These are phyloP conservation scores for Globomyces pollinis-pini DNA, from an alignment of 192 early-diverging fungal species.

Conservation along the genomic window DNA sequence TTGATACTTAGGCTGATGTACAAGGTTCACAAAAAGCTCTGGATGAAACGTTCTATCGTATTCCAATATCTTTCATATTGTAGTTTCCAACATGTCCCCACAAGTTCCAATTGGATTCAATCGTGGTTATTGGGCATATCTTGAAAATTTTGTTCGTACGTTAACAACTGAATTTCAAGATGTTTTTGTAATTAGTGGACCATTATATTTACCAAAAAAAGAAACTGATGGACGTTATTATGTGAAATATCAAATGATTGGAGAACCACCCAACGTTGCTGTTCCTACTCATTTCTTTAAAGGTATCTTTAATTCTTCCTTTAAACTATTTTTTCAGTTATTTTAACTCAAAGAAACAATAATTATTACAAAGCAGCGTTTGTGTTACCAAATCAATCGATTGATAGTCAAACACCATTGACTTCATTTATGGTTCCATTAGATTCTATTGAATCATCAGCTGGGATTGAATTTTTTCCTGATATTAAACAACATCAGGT, in stretches of 20 bases:
- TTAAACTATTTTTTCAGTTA: too few species aligned
- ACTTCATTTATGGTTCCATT: slow-evolving; percentile 62
- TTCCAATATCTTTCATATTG: too few species aligned
- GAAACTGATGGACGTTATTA: slow-evolving; percentile 51
- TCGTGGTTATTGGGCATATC: slow-evolving; percentile 84
- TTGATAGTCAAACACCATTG: slow-evolving; percentile 58
- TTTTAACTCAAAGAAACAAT: slow-evolving; percentile 56
- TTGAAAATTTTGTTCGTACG: slow-evolving; percentile 72
- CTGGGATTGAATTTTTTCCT: slow-evolving; percentile 2
- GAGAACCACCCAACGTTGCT: slow-evolving; percentile 72
- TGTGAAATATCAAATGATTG: slow-evolving; percentile 83
- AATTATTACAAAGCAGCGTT: slow-evolving; percentile 55
- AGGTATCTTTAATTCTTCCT: too few species aligned
- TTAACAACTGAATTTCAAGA: slow-evolving; percentile 67
- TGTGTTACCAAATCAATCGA: slow-evolving; percentile 74
- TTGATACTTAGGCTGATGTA: too few species aligned
- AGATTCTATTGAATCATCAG: slow-evolving; percentile 43
- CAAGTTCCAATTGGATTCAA: slow-evolving; percentile 64
- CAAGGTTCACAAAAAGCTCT: slow-evolving; percentile 63
- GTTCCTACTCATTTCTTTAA: slow-evolving; percentile 96
- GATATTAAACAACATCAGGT: not conserved
- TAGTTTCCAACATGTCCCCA: slow-evolving; percentile 11
- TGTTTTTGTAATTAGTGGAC: slow-evolving; percentile 83
- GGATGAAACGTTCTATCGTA: slow-evolving; percentile 77
- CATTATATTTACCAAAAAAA: slow-evolving; percentile 72